phyloP scores from a whole-genome alignment of 2,329 filamentous ascomycete genomes.

The Aspergillus tubingensis region DNA sequence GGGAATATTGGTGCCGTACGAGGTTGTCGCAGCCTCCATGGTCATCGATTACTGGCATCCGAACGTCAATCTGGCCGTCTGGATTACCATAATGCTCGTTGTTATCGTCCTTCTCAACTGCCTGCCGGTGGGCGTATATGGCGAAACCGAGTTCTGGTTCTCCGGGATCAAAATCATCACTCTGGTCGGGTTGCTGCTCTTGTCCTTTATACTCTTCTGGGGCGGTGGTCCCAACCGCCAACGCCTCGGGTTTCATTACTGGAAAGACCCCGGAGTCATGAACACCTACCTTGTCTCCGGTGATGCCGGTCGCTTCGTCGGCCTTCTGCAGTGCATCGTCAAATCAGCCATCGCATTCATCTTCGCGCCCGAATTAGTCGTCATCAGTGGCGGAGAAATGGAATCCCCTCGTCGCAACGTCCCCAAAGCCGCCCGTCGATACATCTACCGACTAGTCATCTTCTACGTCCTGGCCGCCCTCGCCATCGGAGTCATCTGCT shows the following conservation, averaged over 20 bases:
- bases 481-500: slow-evolving; percentile 63
- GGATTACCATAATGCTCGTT: slow-evolving; percentile 60
- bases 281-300: slow-evolving; percentile 52
- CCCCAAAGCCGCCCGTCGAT: slow-evolving; percentile 60
- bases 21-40: slow-evolving; percentile 67
- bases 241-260: slow-evolving; percentile 55
- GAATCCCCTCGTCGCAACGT: slow-evolving; percentile 60
- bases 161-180: slow-evolving; percentile 55
- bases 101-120: slow-evolving; percentile 57
- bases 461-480: slow-evolving; percentile 62
- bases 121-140: slow-evolving; percentile 53
- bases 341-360: slow-evolving; percentile 57
- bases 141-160: slow-evolving; percentile 59
- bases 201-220: slow-evolving; percentile 58
- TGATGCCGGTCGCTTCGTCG: slow-evolving; percentile 54
- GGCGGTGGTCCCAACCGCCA: slow-evolving; percentile 57
- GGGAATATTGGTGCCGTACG: slow-evolving; percentile 54
- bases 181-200: slow-evolving; percentile 53
- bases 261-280: slow-evolving; percentile 51
- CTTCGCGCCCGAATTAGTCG: slow-evolving; percentile 58
- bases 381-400: slow-evolving; percentile 62
- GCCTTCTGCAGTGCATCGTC: slow-evolving; percentile 54
- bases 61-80: slow-evolving; percentile 47
- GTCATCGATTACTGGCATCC: slow-evolving; percentile 64
- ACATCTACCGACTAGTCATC: slow-evolving; percentile 63